A percentile compares a stretch with the other conserved stretches of the same genome.
Evolutionary conservation across 1,284 basidiomycete species (phyloP).

Genomic region (Golubevia sp.): DNA sequence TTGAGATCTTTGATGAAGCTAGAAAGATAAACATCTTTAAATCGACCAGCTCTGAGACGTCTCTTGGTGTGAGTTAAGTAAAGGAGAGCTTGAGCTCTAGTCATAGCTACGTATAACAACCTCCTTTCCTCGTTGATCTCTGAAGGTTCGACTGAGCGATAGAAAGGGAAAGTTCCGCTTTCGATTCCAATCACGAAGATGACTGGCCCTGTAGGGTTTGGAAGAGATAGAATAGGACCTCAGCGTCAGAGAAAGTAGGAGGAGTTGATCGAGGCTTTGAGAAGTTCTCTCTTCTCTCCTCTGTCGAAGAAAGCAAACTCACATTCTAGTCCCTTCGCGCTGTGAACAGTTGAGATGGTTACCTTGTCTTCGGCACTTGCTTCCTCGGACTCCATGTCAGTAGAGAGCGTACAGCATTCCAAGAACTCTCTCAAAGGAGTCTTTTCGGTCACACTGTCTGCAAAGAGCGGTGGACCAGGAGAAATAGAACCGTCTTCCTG

Average conservation of each 20-base stretch:
- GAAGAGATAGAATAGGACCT: neutral
- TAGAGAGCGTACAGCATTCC: conserved; percentile 81
- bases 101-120: conserved; percentile 87
- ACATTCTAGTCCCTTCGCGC: conserved; percentile 89
- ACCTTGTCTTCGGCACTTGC: conserved; percentile 75
- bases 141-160: conserved; percentile 69
- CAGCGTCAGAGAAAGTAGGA: neutral
- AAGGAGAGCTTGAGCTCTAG: conserved; percentile 78
- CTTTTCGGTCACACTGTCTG: conserved; percentile 61
- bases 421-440: conserved; percentile 79
- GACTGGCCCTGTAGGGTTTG: conserved; percentile 67
- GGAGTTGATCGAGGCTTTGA: no score
- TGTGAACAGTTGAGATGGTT: conserved; percentile 83
- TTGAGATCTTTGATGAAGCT: no score
- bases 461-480: conserved; percentile 5
- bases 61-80: conserved; percentile 65
- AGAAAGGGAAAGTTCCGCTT: conserved; percentile 77
- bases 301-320: neutral
- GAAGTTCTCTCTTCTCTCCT: neutral
- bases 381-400: conserved; percentile 73
- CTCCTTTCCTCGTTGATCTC: conserved; percentile 82
- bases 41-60: no score
- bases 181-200: conserved; percentile 73
- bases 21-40: no score
- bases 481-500: neutral